Percentiles rank a stretch among this genome's conserved stretches.
Conservation (phyloP, 306 rosid species). For the Oxytropis ochrocephala region DNA sequence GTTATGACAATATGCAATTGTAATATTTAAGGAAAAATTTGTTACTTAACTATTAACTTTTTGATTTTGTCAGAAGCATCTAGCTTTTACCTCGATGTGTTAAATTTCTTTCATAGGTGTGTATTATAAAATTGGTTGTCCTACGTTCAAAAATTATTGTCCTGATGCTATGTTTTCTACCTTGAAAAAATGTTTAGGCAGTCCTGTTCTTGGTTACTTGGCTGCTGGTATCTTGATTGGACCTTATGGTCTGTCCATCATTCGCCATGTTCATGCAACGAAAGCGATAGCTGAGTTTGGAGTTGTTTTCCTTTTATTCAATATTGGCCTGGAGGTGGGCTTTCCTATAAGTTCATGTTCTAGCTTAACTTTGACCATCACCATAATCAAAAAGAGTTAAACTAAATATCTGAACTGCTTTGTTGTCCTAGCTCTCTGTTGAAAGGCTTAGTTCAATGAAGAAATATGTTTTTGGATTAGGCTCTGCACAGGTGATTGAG, state of each 20-base stretch:
- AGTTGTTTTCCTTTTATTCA: slow-evolving; percentile 94
- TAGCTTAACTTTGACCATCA: slow-evolving; percentile 16
- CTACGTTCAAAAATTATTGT: slow-evolving; percentile 18
- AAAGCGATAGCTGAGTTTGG: slow-evolving; percentile 99
- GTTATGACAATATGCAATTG: slow-evolving; percentile 7
- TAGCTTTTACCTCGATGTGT: background rate
- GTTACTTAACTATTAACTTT: background rate
- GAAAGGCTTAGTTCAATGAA: slow-evolving; percentile 99
- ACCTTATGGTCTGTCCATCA: slow-evolving; percentile 96
- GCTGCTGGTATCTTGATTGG: slow-evolving; percentile 99
- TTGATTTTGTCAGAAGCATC: slow-evolving; percentile 7
- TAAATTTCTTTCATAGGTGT: background rate
- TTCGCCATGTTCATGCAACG: slow-evolving; percentile 96
- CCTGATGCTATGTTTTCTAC: slow-evolving; percentile 28
- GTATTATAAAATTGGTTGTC: slow-evolving; percentile 7
- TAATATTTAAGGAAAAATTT: background rate
- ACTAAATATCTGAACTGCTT: slow-evolving; percentile 30
- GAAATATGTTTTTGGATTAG: slow-evolving; percentile 98
- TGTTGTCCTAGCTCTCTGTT: slow-evolving; percentile 79
- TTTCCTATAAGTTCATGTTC: slow-evolving; percentile 26
- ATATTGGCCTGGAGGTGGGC: slow-evolving; percentile 96
- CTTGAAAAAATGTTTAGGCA: slow-evolving; percentile 56
- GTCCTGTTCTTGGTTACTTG: slow-evolving; percentile 99
- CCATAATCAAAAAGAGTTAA: slow-evolving; percentile 27
- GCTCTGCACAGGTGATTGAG: slow-evolving; percentile 90